A percentile compares a stretch with the other conserved stretches of the same genome.
Evolutionary conservation across 108 stramenopile genomes (phyloP).

Genomic region (Pseudonitzschia multistriata): DNA sequence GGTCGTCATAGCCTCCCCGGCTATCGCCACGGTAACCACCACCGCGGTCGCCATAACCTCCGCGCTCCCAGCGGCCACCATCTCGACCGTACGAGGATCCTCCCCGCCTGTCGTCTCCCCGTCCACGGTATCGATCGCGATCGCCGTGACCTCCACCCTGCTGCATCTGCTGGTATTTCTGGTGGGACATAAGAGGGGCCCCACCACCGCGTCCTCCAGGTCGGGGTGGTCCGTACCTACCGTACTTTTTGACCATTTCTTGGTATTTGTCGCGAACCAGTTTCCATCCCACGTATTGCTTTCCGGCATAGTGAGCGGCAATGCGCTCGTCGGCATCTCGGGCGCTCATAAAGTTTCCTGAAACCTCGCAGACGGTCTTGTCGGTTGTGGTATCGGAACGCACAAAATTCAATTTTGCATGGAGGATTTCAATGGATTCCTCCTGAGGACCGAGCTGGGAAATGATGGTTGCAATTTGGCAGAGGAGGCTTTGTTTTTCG

Average conservation of each 20-base stretch:
- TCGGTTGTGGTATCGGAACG: constrained; percentile 77
- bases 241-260: constrained; percentile 69
- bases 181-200: constrained; percentile 18
- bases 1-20: constrained; percentile 2
- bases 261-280: constrained; percentile 84
- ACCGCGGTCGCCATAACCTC: constrained; percentile 25
- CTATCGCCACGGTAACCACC: constrained; percentile 20
- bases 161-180: constrained; percentile 23
- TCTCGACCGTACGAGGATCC: constrained; percentile 19
- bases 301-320: constrained; percentile 91
- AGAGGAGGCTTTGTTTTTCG: constrained; percentile 54
- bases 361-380: constrained; percentile 88
- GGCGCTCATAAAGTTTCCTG: constrained; percentile 87
- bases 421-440: constrained; percentile 59
- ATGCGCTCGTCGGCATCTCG: constrained; percentile 91
- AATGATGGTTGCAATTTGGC: constrained; percentile 44
- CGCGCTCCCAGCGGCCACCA: constrained; percentile 28
- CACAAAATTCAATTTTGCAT: constrained; percentile 70
- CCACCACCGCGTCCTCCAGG: constrained; percentile 14
- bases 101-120: constrained; percentile 29
- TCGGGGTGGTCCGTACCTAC: constrained; percentile 51
- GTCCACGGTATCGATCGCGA: constrained; percentile 28
- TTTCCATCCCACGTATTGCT: constrained; percentile 92
- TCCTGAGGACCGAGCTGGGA: constrained; percentile 59
- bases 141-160: constrained; percentile 26